Conservation (phyloP, 1,284 basidiomycete species). For the Apiotrichum sp. region DNA sequence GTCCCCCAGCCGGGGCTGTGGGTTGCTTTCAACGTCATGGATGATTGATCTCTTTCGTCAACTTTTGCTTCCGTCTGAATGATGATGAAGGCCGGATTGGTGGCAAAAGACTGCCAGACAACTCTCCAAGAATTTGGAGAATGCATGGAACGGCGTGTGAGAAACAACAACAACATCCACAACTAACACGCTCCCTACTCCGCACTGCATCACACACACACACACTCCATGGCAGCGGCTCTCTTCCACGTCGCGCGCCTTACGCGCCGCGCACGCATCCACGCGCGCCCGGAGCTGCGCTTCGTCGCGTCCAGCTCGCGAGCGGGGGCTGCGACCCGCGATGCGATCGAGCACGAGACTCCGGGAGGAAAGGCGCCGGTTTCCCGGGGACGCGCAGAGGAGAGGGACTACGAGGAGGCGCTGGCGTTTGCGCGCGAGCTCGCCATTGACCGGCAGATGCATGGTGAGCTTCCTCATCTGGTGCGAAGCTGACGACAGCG, state of each 20-base stretch:
- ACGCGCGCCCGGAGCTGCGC: neutral
- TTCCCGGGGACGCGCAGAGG: neutral
- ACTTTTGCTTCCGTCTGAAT: too few species aligned
- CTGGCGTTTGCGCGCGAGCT: neutral
- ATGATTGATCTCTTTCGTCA: too few species aligned
- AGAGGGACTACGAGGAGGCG: constrained; percentile 3
- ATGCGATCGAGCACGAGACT: neutral
- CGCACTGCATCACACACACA: neutral
- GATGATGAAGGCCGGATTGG: too few species aligned
- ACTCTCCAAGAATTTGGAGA: too few species aligned
- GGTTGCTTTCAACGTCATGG: too few species aligned
- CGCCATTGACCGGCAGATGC: neutral
- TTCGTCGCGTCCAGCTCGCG: neutral
- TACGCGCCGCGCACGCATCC: constrained; percentile 4
- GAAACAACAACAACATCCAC: too few species aligned
- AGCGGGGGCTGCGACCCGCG: neutral
- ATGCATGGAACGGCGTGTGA: too few species aligned
- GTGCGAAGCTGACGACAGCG: constrained; percentile 1
- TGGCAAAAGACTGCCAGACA: too few species aligned
- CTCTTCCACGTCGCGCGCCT: constrained; percentile 11
- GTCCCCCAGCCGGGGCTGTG: too few species aligned
- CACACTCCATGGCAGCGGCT: neutral
- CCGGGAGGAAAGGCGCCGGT: too few species aligned
- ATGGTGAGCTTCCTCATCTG: neutral
- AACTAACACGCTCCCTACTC: too few species aligned